Evolutionary conservation across 2,329 filamentous ascomycete genomes (phyloP).

Genomic region (Byssoonygena ceratinophila): DNA sequence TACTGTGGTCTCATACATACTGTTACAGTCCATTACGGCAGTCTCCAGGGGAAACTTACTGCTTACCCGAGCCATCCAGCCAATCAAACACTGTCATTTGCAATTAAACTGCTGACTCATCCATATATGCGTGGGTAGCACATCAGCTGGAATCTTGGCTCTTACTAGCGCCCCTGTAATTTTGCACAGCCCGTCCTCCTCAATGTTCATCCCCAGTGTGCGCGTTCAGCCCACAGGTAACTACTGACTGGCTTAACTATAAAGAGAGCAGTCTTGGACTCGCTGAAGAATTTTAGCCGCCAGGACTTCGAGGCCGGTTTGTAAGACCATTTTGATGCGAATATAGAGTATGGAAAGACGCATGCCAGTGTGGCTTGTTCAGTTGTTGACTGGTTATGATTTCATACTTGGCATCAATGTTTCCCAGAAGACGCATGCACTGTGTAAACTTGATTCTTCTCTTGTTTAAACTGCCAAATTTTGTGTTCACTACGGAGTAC

Average conservation of each 20-base stretch:
- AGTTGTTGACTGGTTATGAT: no score
- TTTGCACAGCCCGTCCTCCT: background rate
- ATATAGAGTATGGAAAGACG: no score
- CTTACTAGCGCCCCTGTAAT: background rate
- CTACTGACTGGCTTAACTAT: no score
- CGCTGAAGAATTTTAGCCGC: background rate
- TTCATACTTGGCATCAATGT: no score
- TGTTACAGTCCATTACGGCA: background rate
- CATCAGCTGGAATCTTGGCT: background rate
- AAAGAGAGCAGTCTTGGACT: no score
- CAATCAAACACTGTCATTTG: background rate
- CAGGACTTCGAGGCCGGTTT: no score
- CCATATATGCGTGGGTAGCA: background rate
- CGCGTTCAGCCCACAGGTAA: constrained; percentile 2
- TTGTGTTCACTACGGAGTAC: no score
- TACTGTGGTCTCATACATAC: background rate
- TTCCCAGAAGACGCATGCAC: no score
- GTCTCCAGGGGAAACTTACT: constrained; percentile 4
- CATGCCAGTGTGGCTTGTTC: no score
- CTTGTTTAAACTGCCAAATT: no score
- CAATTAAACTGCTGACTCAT: background rate
- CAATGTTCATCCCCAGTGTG: background rate
- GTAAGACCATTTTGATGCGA: no score
- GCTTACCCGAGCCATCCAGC: background rate
- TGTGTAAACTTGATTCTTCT: no score